Evolutionary conservation across 2,329 filamentous ascomycete genomes (phyloP), one percentile per base, ranked within the genome.

Genomic region (Alternaria viburni): DNA sequence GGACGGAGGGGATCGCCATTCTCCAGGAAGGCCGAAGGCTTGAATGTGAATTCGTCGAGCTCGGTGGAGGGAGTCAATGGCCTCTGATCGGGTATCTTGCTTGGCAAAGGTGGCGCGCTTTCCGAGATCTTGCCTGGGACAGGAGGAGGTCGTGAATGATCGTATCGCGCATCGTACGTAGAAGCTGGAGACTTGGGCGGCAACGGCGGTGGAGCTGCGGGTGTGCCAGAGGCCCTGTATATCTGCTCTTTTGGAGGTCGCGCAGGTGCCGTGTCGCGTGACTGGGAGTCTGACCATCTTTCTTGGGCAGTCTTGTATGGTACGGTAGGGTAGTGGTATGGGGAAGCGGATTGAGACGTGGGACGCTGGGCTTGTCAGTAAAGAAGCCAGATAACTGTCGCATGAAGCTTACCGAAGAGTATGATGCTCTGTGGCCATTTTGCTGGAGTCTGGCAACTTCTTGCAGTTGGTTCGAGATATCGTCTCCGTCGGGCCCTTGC

Each of bases 1-100:
- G 94, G 93, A 32, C 96, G 90, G 7, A 99, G 87, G 0, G 94
- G 92, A 6, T 90, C 88, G 17, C 95, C 96, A 70, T 93, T 94
- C 79, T 99, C 96, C 15, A 97, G 89, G 76, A 93, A 96, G 1
- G 93, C 93, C 2, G 92, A 90, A 2, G 95, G 92, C 66, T 89
- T 88, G 83, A 97, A 96, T 13, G 92, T 93, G 71, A 92, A 91
- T 51, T 88, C 90, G 80, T 88, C 85, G 67, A 86, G 83, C 66
- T 81, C 80, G 66, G 77, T 69, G 57, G 77, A 70, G 61, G 77
- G 69, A 8, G 73, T 75, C 21, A 74, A 68, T 54, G 78, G 70
- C 55, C 74, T 68, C 59, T 78, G 74, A 3, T 69, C 66, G 9
- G 70, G 76, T 8, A 78, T 52, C 65, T 77, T 78, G 13, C 70